Evolutionary conservation across 345 rosid species (phyloP), one percentile per base, ranked within the genome.

Genomic region (Gossypium australe): DNA sequence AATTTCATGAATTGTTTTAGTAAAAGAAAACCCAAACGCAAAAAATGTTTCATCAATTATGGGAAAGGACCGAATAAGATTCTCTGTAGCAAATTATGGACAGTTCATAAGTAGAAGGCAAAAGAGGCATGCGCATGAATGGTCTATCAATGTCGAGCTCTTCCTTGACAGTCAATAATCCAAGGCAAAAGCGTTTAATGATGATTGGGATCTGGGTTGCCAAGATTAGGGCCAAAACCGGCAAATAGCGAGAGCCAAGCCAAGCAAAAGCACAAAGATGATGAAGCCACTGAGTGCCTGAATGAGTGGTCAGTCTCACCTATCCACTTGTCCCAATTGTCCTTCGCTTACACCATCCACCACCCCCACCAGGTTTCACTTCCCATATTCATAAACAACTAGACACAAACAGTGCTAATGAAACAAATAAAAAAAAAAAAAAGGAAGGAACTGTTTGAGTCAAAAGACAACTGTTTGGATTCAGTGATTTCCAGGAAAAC

Each of bases 121-220:
- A 2, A 18, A 18, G 47, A 52, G 60, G 17, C 25, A 70, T 67
- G 66, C 77, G 85, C 85, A 84, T 82, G 85, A 80, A 72, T 72
- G 81, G 84, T 71, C 72, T 59, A 76, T 75, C 64, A 44, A 43
- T 74, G 78, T 75, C 79, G 7, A 27, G 58, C 27, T 2, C 51
- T n/a, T 38, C 55, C 61, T 62, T 38, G 52, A 59, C 75, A 73
- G 78, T 75, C 78, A 73, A 81, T 74, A 76, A 70, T 61, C 10
- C 75, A 41, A 72, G 83, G 66, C 24, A 9, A 73, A 67, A 66
- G 18, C 6, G 72, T 24, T 25, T 34, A 20, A 29, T 38, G 13
- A 20, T n/a, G 29, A 44, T 11, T 12, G 11, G 51, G 22, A n/a
- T 18, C 24, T n/a, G 59, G 25, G 45, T 2, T 1, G 68, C 16